Base-by-base conservation (phyloP, 2,329 filamentous ascomycete species). In the Lojkania enalia region DNA sequence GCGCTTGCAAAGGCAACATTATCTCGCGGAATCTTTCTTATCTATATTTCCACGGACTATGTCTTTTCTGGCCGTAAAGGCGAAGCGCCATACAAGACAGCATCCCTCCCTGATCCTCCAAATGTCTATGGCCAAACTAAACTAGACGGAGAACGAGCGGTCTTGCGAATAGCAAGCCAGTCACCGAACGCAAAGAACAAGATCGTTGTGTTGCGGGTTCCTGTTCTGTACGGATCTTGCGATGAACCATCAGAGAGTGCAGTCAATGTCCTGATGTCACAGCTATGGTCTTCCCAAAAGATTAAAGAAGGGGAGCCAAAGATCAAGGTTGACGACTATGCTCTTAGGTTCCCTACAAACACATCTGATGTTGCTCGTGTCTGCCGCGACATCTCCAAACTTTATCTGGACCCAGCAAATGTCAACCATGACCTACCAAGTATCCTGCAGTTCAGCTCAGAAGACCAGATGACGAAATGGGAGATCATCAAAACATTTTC, bases 401-500 rank as follows among this genome's bases (percentile, higher is more conserved):
- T 87, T 60, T 94, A 91, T 60, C 42, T 63, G 2, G 54, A 62
- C 39, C 33, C 56, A 1, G 42, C 49, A 60, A 61, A 60, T 40
- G 70, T 74, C 11, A 60, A 66, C 27, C 72, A 76, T 9, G 63
- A 73, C 13, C 71, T 95, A 29, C 90, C 90, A 0, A 73, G 64
- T 20, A 80, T 90, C 32, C 76, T 96, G 14, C 90, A 96, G 42
- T 95, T 95, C 71, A 88, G 86, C 2, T 90, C 88, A 35, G 89
- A 96, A 70, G 88, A 95, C 57, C 81, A 78, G 54, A 87, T 85
- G 76, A 96, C 90, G 0, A 96, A 96, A 74, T 95, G 91, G 68
- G 84, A 92, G 67, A 95, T 96, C 44, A 91, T 88, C 66, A 74
- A 88, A 71, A 73, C 79, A 7, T 85, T 96, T 62, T 86, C 83